These are phyloP conservation scores for Leucocoprinus sp. DNA, from an alignment of 768 basidiomycete genomes.

Conservation along the genomic window DNA sequence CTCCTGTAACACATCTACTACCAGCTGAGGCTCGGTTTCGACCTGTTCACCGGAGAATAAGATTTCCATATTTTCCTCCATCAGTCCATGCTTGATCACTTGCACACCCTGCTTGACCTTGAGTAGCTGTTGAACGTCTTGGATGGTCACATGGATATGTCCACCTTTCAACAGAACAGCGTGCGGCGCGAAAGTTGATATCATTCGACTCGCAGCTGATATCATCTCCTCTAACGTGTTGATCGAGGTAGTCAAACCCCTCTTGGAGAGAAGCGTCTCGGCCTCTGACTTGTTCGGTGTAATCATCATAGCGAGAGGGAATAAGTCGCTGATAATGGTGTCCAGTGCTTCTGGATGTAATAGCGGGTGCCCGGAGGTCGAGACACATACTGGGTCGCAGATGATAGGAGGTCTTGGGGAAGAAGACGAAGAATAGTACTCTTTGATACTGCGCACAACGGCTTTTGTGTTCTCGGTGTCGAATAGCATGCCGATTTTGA, in stretches of 20 bases:
- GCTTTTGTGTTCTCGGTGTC: conserved; percentile 40
- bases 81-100: conserved; percentile 36
- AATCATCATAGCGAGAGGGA: conserved; percentile 64
- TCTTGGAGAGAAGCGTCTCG: conserved; percentile 49
- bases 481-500: conserved; percentile 91
- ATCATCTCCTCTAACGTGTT: conserved; percentile 52
- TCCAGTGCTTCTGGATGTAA: conserved; percentile 59
- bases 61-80: conserved; percentile 57
- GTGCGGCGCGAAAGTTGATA: conserved; percentile 33
- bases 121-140: conserved; percentile 34
- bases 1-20: conserved; percentile 58
- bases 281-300: conserved; percentile 87
- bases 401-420: conserved; percentile 43
- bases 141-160: conserved; percentile 43
- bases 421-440: conserved; percentile 11
- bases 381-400: conserved; percentile 87
- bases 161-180: conserved; percentile 84
- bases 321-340: conserved; percentile 49
- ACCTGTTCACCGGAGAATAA: conserved; percentile 25
- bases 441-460: conserved; percentile 45
- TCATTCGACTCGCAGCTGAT: conserved; percentile 39
- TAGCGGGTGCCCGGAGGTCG: conserved; percentile 80
- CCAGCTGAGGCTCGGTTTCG: conserved; percentile 25
- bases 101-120: conserved; percentile 22
- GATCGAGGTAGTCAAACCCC: conserved; percentile 25